Percentiles rank a stretch among this genome's conserved stretches.
phyloP scores from a whole-genome alignment of 768 basidiomycete species.

The Russula virescens region DNA sequence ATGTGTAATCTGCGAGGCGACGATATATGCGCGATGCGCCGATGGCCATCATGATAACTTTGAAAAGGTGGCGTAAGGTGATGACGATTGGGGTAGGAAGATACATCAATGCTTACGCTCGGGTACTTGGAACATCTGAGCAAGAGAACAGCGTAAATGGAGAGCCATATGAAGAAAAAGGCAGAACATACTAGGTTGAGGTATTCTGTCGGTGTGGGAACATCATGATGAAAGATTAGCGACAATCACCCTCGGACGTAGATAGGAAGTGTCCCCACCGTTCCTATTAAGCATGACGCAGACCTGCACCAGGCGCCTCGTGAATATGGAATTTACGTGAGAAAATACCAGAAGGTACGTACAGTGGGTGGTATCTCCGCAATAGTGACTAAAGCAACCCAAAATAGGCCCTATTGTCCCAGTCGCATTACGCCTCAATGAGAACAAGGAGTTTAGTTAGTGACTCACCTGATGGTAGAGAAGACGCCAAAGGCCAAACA shows the following conservation, averaged over 20 bases:
- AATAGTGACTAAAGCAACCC: slow-evolving; percentile 16
- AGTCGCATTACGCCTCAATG: background rate
- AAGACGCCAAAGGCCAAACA: slow-evolving; percentile 18
- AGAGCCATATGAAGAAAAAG: background rate
- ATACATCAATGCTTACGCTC: slow-evolving; percentile 15
- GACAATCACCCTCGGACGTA: background rate
- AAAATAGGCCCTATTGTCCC: slow-evolving; percentile 14
- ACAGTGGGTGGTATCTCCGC: slow-evolving; percentile 21
- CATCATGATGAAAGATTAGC: background rate
- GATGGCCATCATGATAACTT: slow-evolving; percentile 23
- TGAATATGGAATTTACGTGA: background rate
- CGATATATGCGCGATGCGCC: slow-evolving; percentile 21
- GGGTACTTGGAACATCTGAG: slow-evolving; percentile 19
- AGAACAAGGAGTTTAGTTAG: background rate
- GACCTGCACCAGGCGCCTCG: background rate
- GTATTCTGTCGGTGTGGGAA: background rate
- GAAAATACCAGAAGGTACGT: background rate
- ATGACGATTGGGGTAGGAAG: background rate
- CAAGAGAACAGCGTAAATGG: background rate
- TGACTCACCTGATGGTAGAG: slow-evolving; percentile 19
- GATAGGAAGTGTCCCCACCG: slow-evolving; percentile 1
- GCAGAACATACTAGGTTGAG: slow-evolving; percentile 4
- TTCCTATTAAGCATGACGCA: slow-evolving; percentile 17
- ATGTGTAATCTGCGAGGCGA: slow-evolving; percentile 15
- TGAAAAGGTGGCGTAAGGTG: background rate